Base-by-base conservation (phyloP, 2,329 filamentous ascomycete genomes). In the Elsinoe perseae region DNA sequence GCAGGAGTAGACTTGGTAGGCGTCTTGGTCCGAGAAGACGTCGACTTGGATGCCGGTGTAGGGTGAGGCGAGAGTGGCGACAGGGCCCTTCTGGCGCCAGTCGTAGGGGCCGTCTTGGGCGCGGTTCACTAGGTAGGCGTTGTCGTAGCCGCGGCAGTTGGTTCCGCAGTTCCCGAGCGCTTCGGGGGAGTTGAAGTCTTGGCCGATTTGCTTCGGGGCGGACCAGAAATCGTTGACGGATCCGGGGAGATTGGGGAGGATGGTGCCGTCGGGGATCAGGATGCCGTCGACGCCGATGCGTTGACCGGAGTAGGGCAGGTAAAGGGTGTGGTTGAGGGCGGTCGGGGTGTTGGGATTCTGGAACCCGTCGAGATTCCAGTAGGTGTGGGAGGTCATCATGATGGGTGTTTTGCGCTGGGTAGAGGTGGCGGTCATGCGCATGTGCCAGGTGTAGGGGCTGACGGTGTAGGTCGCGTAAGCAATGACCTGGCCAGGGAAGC, bases 1-100 rank as follows among this genome's bases (percentile, higher is more conserved):
- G 77, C 91, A 96, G 60, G 81, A 84, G 76, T 95, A 96, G 64
- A 96, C 79, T 73, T 96, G 91, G 72, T 95, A 84, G 2, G 89
- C 90, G 9, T 87, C 82, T 74, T 95, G 90, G 73, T 95, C 89
- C 6, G 85, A 83, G 70, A 79, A 88, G 63, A 96, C 76, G 57
- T 95, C 87, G 57, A 96, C 68, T 67, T 83, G 82, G 69, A 96
- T 95, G 48, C 91, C 91, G 0, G 86, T 90, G 80, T 82, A 89
- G 3, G 80, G 77, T 34, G 85, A 87, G 2, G 82, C 82, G 25
- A 95, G 74, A 6, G 80, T 81, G 0, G 90, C 83, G 2, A 81
- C 73, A 32, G 80, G 84, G 20, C 75, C 73, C 36, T 75, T 71
- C 1, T 70, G 75, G 54, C 77, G 79, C 86, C 86, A 89, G 73